Conservation (phyloP, 805 yeast species). For the Clavispora santaluciae region DNA sequence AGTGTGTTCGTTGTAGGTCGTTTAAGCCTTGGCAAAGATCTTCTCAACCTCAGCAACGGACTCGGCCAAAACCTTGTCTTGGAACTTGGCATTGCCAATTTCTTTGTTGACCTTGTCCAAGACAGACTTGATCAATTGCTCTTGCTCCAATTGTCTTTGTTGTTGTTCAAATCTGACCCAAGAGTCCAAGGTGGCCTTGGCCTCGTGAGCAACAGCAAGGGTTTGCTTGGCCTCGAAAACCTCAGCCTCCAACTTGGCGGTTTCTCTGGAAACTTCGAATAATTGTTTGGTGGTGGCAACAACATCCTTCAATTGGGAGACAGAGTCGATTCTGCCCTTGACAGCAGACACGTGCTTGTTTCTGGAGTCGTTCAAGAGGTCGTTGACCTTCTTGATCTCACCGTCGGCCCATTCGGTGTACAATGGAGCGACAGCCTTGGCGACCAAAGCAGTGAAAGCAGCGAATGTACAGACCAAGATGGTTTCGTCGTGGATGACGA, state of each 20-base stretch:
- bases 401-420: slow-evolving; percentile 92
- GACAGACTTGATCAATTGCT: slow-evolving; percentile 81
- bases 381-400: slow-evolving; percentile 75
- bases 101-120: slow-evolving; percentile 85
- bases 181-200: slow-evolving; percentile 92
- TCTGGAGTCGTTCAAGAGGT: slow-evolving; percentile 82
- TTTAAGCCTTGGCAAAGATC: slow-evolving; percentile 52
- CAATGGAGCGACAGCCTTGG: slow-evolving; percentile 89
- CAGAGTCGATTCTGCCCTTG: slow-evolving; percentile 84
- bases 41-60: slow-evolving; percentile 90
- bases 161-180: slow-evolving; percentile 98
- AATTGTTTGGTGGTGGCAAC: slow-evolving; percentile 86
- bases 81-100: slow-evolving; percentile 83
- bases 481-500: slow-evolving; percentile 92
- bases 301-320: slow-evolving; percentile 85
- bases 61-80: slow-evolving; percentile 86
- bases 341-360: slow-evolving; percentile 88
- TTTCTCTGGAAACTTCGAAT: slow-evolving; percentile 93
- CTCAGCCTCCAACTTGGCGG: slow-evolving; percentile 92
- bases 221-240: slow-evolving; percentile 90
- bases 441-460: slow-evolving; percentile 67
- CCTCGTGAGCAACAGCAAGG: slow-evolving; percentile 82
- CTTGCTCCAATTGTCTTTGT: slow-evolving; percentile 94
- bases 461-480: slow-evolving; percentile 76
- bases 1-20: slow-evolving; percentile 1